Evolutionary conservation across 352 stramenopile species (phyloP).

Genomic region (Phytophthora melonis): DNA sequence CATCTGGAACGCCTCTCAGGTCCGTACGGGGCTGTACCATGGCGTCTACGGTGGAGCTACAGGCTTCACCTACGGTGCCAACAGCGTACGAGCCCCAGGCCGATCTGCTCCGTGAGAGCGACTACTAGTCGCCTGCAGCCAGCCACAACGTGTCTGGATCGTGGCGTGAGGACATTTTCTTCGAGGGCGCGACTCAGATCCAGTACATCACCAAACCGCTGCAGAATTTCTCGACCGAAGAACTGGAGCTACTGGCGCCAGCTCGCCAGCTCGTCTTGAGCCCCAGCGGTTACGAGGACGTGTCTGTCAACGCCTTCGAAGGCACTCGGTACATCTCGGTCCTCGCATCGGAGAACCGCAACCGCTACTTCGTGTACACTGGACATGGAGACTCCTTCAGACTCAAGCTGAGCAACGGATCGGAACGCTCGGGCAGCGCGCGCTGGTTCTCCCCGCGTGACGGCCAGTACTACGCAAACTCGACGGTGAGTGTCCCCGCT

Average conservation of each 20-base stretch:
- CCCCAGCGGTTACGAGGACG: constrained; percentile 2
- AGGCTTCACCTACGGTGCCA: constrained; percentile 35
- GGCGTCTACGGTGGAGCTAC: constrained; percentile 27
- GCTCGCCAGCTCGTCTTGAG: constrained; percentile 19
- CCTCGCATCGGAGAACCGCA: constrained; percentile 13
- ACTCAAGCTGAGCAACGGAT: constrained; percentile 13
- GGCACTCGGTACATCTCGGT: constrained; percentile 36
- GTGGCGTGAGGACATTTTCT: constrained; percentile 27
- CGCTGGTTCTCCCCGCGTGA: constrained; percentile 26
- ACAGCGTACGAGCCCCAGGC: constrained; percentile 31
- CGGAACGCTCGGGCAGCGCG: neutral
- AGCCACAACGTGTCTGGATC: constrained; percentile 29
- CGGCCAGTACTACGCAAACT: constrained; percentile 17
- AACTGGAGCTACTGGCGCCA: constrained; percentile 24
- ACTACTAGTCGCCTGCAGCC: constrained; percentile 26
- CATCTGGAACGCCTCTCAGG: constrained; percentile 31
- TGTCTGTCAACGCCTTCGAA: constrained; percentile 23
- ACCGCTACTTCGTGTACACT: constrained; percentile 25
- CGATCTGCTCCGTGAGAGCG: constrained; percentile 19
- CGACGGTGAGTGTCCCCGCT: constrained; percentile 8
- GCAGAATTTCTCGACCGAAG: constrained; percentile 7
- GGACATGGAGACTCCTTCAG: constrained; percentile 23
- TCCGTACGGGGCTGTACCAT: constrained; percentile 34
- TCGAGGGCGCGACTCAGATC: constrained; percentile 23
- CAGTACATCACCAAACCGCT: constrained; percentile 31